A percentile compares a stretch with the other conserved stretches of the same genome.
These are phyloP conservation scores for Cicer cuneatum DNA, from an alignment of 306 rosid genomes.

Conservation along the genomic window DNA sequence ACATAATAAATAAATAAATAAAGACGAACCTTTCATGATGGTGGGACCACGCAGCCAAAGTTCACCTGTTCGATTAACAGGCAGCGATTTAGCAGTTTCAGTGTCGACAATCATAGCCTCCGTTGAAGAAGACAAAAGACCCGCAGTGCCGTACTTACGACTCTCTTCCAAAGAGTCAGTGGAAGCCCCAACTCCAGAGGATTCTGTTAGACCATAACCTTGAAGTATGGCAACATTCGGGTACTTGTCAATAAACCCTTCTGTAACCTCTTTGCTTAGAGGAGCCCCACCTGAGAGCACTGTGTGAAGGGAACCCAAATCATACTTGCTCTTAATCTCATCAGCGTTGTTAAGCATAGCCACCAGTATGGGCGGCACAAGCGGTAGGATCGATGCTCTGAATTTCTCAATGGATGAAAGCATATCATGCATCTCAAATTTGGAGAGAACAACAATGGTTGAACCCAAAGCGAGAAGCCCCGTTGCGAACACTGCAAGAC, in stretches of 20 bases:
- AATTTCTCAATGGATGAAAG: conserved; percentile 60
- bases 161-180: conserved; percentile 90
- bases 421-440: conserved; percentile 85
- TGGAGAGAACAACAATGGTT: conserved; percentile 72
- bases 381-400: conserved; percentile 67
- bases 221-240: conserved; percentile 69
- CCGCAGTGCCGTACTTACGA: conserved; percentile 86
- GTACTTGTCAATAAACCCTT: conserved; percentile 74
- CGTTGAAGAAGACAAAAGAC: conserved; percentile 64
- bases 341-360: conserved; percentile 73
- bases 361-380: conserved; percentile 86
- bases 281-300: conserved; percentile 88
- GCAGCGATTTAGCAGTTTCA: conserved; percentile 51
- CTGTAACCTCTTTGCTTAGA: conserved; percentile 79
- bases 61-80: conserved; percentile 76
- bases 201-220: conserved; percentile 90
- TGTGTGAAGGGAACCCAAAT: conserved; percentile 64
- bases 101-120: conserved; percentile 78
- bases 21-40: conserved; percentile 70
- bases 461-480: conserved; percentile 72
- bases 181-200: conserved; percentile 82
- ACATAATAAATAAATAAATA: neutral
- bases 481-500: conserved; percentile 68
- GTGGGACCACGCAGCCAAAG: conserved; percentile 90
- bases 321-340: conserved; percentile 64